phyloP scores from a whole-genome alignment of 1,284 basidiomycete species.

The Cutaneotrichosporon spelunceum region DNA sequence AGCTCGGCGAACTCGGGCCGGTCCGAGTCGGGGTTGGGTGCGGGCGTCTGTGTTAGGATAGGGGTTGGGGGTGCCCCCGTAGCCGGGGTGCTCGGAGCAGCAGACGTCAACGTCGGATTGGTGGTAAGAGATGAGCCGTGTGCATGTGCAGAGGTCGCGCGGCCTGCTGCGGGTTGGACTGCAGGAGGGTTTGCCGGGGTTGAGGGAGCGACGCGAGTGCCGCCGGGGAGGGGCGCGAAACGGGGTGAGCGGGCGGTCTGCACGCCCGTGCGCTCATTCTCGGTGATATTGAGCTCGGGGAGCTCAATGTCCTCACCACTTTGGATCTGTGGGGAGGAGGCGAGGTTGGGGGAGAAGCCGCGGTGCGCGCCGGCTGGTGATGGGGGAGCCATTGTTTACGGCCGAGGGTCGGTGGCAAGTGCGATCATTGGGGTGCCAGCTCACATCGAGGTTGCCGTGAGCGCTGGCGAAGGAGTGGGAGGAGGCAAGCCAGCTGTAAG shows the following conservation, averaged over 20 bases:
- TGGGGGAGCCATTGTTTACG: background rate
- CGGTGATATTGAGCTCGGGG: background rate
- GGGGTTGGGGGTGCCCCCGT: constrained; percentile 12
- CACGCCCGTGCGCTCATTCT: background rate
- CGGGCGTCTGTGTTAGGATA: constrained; percentile 14
- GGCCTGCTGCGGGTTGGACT: background rate
- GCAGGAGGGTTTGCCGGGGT: background rate
- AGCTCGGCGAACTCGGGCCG: constrained; percentile 45
- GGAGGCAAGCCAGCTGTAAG: no score
- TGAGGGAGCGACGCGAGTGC: background rate
- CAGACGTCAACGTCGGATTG: background rate
- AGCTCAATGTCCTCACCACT: no score
- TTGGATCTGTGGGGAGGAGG: background rate
- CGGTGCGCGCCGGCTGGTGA: background rate
- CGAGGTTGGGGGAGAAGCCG: background rate
- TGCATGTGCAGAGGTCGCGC: background rate
- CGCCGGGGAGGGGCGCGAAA: background rate
- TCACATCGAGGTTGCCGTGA: background rate
- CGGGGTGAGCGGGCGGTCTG: background rate
- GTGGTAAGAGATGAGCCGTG: background rate
- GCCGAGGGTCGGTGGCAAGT: background rate
- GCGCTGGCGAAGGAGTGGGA: background rate
- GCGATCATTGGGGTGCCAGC: background rate
- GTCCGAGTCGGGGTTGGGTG: constrained; percentile 11
- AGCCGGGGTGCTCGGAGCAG: background rate